These are phyloP conservation scores for Salvia hispanica DNA, from an alignment of 257 asterid genomes.

Conservation along the genomic window DNA sequence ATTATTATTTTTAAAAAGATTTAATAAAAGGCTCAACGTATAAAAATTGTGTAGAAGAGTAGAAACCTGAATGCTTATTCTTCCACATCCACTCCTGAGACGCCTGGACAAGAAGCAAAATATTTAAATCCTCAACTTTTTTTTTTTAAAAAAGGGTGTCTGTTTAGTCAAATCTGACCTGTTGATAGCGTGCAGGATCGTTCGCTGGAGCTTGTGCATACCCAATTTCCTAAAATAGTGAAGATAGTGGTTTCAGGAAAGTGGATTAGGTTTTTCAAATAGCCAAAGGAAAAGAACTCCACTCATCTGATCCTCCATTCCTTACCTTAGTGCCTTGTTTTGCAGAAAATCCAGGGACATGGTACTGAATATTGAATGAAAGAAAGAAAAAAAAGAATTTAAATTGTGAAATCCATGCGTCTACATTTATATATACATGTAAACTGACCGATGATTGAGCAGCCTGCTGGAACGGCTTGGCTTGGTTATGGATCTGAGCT, in stretches of 20 bases:
- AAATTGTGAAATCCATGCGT: not conserved
- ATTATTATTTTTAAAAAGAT: too few relatives aligned
- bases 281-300: not conserved
- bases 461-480: conserved; percentile 58
- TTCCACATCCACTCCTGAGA: conserved; percentile 77
- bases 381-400: conserved; percentile 30
- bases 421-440: not conserved
- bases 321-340: conserved; percentile 61
- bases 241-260: not conserved
- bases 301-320: not conserved
- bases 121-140: not conserved
- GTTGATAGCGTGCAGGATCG: conserved; percentile 61
- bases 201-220: conserved; percentile 48
- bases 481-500: conserved; percentile 53
- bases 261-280: conserved; percentile 13
- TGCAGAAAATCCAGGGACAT: conserved; percentile 56
- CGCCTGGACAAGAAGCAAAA: conserved; percentile 32
- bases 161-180: conserved; percentile 43
- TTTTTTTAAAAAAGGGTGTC: conserved; percentile 2
- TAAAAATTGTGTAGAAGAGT: not conserved
- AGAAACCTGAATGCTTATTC: conserved; percentile 45
- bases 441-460: conserved; percentile 61
- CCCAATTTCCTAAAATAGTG: conserved; percentile 51
- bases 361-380: conserved; percentile 47
- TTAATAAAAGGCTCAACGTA: not conserved